Base-by-base conservation (phyloP, 2,329 filamentous ascomycete genomes). In the Elsinoe batatas region DNA sequence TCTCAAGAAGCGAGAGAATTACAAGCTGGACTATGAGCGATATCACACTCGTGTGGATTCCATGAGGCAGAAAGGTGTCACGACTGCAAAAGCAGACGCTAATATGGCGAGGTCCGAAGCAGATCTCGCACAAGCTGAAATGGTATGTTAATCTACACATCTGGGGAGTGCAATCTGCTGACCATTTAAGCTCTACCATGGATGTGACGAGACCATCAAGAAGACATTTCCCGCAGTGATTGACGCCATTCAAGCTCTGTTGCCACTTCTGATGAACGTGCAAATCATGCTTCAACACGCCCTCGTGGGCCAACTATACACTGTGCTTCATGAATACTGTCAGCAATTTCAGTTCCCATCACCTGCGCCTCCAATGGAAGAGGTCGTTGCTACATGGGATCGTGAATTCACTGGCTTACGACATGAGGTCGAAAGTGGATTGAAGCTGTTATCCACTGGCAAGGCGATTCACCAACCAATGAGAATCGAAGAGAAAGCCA, bases 1-100 rank as follows among this genome's bases (percentile, higher is more conserved):
- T 1, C 88, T 94, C 65, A 93, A 91, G 72, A 90, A 88, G 69
- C 77, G 89, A 46, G 87, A 93, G 66, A 87, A 91, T 64, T 36
- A 56, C 22, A 60, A 60, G 78, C 68, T 91, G 58, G 89, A 94
- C 67, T 93, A 83, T 65, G 89, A 95, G 70, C 81, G 86, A 62
- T 84, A 84, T 61, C 83, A 88, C 68, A 80, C 83, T 62, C 82
- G 83, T 59, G 82, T 84, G 35, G 84, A 87, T 64, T 82, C 80
- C 63, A 77, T 83, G 38, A 76, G 82, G 61, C 84, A 83, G 67
- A 93, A 93, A 69, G 73, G 79, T 18, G 83, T 80, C 36, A 81
- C 83, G 56, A 83, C 80, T 3, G 79, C 87, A 57, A 84, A 87
- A 63, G 89, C 94, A 58, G 88, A 90, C 65, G 75, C 77, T 6